Evolutionary conservation across 1,284 basidiomycete species (phyloP).

Genomic region (Caloboletus firmus): DNA sequence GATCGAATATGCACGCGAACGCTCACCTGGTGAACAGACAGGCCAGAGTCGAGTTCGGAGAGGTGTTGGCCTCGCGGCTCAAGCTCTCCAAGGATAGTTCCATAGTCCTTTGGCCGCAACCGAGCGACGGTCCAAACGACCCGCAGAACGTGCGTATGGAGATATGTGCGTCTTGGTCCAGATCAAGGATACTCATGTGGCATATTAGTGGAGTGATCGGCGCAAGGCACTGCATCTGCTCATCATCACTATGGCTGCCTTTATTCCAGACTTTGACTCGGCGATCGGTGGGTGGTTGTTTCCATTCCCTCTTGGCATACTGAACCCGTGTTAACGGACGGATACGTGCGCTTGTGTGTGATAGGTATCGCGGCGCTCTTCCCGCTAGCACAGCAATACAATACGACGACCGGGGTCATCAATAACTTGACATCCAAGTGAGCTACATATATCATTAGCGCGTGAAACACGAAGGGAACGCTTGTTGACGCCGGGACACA

Average conservation of each 20-base stretch:
- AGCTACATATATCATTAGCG: constrained; percentile 14
- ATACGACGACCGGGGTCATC: constrained; percentile 53
- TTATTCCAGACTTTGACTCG: constrained; percentile 56
- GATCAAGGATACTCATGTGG: neutral
- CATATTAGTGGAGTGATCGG: constrained; percentile 42
- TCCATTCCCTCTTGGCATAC: neutral
- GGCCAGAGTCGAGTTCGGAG: constrained; percentile 53
- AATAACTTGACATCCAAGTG: constrained; percentile 57
- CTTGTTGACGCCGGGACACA: constrained; percentile 17
- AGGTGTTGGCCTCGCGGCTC: constrained; percentile 43
- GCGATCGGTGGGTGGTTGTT: constrained; percentile 41
- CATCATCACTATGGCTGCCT: constrained; percentile 51
- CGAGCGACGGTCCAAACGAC: constrained; percentile 51
- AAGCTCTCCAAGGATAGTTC: constrained; percentile 52
- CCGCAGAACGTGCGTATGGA: constrained; percentile 49
- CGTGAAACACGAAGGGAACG: neutral
- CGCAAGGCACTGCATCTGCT: constrained; percentile 50
- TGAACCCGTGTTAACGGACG: neutral
- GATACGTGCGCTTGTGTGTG: neutral
- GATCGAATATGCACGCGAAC: neutral
- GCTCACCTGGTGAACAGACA: constrained; percentile 40
- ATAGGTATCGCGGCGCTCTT: constrained; percentile 54
- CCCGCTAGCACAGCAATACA: constrained; percentile 47
- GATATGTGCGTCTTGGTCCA: neutral
- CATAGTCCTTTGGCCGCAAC: constrained; percentile 58